A percentile compares a stretch with the other conserved stretches of the same genome.
Conservation (phyloP, 1,284 basidiomycete species). For the Inonotus obliquus region DNA sequence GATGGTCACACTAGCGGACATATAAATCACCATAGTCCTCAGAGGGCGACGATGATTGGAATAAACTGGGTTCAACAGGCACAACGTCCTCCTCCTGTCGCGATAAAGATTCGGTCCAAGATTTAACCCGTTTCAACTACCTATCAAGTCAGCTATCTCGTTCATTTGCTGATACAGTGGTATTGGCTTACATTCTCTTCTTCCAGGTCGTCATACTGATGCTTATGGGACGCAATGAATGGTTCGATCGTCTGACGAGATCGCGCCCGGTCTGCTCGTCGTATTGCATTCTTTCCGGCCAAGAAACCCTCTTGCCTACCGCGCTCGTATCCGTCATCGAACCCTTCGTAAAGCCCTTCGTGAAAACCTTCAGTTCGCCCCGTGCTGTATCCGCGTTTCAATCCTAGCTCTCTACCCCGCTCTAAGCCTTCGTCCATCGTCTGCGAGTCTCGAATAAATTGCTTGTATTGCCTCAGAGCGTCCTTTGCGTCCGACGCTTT, state of each 20-base stretch:
- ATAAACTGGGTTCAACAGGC: slow-evolving; percentile 8
- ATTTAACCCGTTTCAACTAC: slow-evolving; percentile 16
- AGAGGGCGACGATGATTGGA: slow-evolving; percentile 9
- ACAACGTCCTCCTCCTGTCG: slow-evolving; percentile 10
- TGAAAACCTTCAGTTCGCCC: slow-evolving; percentile 40
- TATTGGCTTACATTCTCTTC: slow-evolving; percentile 29
- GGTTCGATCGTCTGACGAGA: slow-evolving; percentile 33
- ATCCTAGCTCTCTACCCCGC: slow-evolving; percentile 35
- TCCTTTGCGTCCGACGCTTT: slow-evolving; percentile 44
- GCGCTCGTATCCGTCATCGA: slow-evolving; percentile 31
- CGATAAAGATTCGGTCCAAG: slow-evolving; percentile 19
- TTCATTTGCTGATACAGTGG: slow-evolving; percentile 18
- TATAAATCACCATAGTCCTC: background rate
- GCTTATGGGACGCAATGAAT: slow-evolving; percentile 39
- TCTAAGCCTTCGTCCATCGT: slow-evolving; percentile 43
- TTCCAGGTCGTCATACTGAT: slow-evolving; percentile 36
- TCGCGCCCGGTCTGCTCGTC: slow-evolving; percentile 43
- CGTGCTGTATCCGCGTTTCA: slow-evolving; percentile 36
- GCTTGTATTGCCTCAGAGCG: slow-evolving; percentile 41
- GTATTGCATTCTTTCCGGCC: slow-evolving; percentile 43
- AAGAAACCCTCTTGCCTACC: slow-evolving; percentile 42
- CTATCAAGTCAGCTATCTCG: slow-evolving; percentile 10
- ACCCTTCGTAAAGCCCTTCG: slow-evolving; percentile 35
- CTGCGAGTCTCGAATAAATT: slow-evolving; percentile 42
- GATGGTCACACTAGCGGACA: background rate